Evolutionary conservation across 2,329 filamentous ascomycete species (phyloP).

Genomic region (Hansfordia pulvinata): DNA sequence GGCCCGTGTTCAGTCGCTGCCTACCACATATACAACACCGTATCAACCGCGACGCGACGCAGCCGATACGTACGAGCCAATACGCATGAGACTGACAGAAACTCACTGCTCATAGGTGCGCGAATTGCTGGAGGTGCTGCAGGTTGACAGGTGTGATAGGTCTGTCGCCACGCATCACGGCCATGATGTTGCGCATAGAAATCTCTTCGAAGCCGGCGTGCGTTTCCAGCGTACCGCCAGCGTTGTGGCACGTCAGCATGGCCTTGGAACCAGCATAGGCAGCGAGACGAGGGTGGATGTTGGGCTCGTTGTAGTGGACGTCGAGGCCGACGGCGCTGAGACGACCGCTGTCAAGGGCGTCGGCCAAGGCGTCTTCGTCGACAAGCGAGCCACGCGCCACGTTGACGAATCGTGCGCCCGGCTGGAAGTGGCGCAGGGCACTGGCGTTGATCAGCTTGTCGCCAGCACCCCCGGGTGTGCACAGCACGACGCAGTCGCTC

Average conservation of each 20-base stretch:
- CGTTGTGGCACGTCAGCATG: constrained; percentile 54
- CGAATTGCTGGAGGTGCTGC: too few species aligned
- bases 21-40: too few species aligned
- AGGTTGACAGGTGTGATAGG: constrained; percentile 50
- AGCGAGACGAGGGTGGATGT: constrained; percentile 31
- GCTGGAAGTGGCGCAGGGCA: constrained; percentile 35
- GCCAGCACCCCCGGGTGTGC: constrained; percentile 35
- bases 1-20: too few species aligned
- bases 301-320: constrained; percentile 48
- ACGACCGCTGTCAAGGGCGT: constrained; percentile 37
- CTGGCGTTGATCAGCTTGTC: constrained; percentile 32
- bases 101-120: too few species aligned
- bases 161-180: constrained; percentile 35
- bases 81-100: too few species aligned
- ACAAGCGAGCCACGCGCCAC: constrained; percentile 51
- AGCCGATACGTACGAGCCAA: too few species aligned
- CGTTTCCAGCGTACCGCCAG: constrained; percentile 52
- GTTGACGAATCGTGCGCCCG: constrained; percentile 47
- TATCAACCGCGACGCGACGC: too few species aligned
- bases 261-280: constrained; percentile 27
- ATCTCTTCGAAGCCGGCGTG: constrained; percentile 53
- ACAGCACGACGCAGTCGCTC: constrained; percentile 49
- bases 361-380: constrained; percentile 48
- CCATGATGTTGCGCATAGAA: constrained; percentile 53
- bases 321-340: constrained; percentile 45